Conservation (phyloP, 2,329 filamentous ascomycete species). For the Rosellinia necatrix region DNA sequence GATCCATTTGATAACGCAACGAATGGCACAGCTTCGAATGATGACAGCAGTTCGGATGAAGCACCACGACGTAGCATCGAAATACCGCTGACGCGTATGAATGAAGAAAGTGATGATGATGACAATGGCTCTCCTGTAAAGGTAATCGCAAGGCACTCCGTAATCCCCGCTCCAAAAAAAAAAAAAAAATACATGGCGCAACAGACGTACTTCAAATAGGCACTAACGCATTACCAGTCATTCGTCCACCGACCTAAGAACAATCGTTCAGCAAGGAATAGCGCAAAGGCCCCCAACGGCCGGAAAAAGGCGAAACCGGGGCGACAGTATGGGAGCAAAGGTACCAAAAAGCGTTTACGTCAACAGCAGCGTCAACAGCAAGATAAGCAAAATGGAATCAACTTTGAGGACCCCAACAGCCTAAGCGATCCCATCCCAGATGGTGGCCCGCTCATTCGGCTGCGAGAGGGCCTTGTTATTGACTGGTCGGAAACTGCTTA, state of each 20-base stretch:
- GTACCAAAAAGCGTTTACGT: constrained; percentile 48
- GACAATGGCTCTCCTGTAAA: constrained; percentile 40
- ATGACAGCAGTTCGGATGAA: constrained; percentile 59
- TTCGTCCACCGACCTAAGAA: constrained; percentile 27
- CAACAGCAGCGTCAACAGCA: constrained; percentile 40
- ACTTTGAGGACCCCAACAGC: constrained; percentile 36
- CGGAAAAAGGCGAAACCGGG: constrained; percentile 53
- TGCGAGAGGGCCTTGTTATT: constrained; percentile 83
- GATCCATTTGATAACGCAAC: constrained; percentile 55
- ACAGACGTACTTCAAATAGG: background rate
- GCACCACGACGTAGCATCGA: constrained; percentile 39
- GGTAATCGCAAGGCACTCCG: constrained; percentile 42
- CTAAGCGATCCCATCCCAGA: constrained; percentile 45
- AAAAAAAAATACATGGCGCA: background rate
- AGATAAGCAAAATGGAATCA: constrained; percentile 27
- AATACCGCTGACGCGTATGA: constrained; percentile 57
- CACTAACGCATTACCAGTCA: constrained; percentile 31
- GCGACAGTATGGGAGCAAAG: constrained; percentile 53
- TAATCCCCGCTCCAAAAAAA: background rate
- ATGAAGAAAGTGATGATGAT: constrained; percentile 64
- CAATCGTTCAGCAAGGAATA: constrained; percentile 30
- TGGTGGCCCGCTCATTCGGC: constrained; percentile 70
- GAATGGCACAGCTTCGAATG: constrained; percentile 54
- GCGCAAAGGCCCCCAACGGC: constrained; percentile 38
- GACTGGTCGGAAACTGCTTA: constrained; percentile 79